Percentiles rank a stretch among this genome's conserved stretches.
phyloP scores from a whole-genome alignment of 495 filamentous ascomycete genomes.

The Penicillium steckii region DNA sequence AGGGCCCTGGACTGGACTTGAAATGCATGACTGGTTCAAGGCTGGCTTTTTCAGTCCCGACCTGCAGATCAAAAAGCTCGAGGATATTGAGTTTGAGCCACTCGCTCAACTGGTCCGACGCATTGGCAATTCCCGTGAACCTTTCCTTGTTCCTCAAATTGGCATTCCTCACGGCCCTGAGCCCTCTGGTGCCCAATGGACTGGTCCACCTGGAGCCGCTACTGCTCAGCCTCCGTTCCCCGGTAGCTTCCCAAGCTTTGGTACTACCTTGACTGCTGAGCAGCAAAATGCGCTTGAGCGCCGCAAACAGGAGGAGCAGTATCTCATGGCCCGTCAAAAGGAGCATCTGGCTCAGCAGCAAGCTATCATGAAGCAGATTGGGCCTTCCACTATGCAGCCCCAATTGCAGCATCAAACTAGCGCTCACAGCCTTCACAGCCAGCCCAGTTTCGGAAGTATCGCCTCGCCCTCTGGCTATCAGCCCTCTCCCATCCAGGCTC shows the following conservation, averaged over 20 bases:
- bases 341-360: conserved; percentile 90
- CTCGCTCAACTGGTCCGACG: conserved; percentile 92
- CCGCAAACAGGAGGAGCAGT: conserved; percentile 97
- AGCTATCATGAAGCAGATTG: conserved; percentile 70
- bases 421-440: conserved; percentile 91
- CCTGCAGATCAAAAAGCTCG: conserved; percentile 87
- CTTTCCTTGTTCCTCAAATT: conserved; percentile 95
- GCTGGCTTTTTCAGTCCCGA: conserved; percentile 96
- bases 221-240: conserved; percentile 92
- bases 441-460: conserved; percentile 91
- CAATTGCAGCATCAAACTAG: conserved; percentile 89
- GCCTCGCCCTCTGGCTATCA: conserved; percentile 77
- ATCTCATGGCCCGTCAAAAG: conserved; percentile 90
- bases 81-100: conserved; percentile 92
- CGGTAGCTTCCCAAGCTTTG: conserved; percentile 91
- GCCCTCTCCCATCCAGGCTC: conserved; percentile 70
- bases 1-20: conserved; percentile 91
- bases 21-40: conserved; percentile 99
- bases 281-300: conserved; percentile 97
- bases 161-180: conserved; percentile 84
- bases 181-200: conserved; percentile 37
- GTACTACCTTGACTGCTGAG: conserved; percentile 94
- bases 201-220: conserved; percentile 49
- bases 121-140: conserved; percentile 96
- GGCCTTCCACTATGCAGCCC: conserved; percentile 46